Base-by-base conservation (phyloP, 441 rosid genomes). In the Viola pubescens region DNA sequence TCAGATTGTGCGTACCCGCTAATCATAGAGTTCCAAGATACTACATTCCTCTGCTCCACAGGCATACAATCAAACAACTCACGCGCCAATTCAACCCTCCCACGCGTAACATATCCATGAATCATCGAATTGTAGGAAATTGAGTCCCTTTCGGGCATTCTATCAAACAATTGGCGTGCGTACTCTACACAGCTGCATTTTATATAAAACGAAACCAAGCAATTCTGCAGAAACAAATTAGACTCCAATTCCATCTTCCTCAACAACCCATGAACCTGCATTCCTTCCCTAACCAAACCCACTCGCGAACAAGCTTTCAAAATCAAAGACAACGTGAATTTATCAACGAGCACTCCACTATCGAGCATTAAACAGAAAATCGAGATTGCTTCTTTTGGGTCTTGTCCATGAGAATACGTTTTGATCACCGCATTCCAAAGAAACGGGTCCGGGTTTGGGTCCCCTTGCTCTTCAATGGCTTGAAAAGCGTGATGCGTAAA, bases 261-360 rank as follows among this genome's bases (percentile, higher is more conserved):
- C 80, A 91, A 56, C 54, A 91, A 61, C 52, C 94, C 97, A 75
- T 88, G 97, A 74, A 88, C 58, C 79, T 86, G 94, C 81, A 73
- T 68, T 64, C 92, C 96, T 75, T 58, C 87, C 12, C 48, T 70
- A 8, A 77, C 44, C 63, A 67, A 76, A 40, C 79, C 83, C 66
- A 81, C 41, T 42, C 88, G 71, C 6, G 94, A 80, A 60, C 94
- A 91, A 6, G 97, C 91, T 73, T 88, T 88, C 59, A 88, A 42
- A 46, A 81, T 83, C 74, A 91, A 74, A 14, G 94, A 91, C 16
- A 84, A 4, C 0, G 97, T 78, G 73, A 77, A 91, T 52, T 61
- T 76, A 54, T 88, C 96, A 9, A 73, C 79, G 13, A 48, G 57
- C 65, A 84, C 67, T 52, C 87, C 89, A 56, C 52, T 78, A 66